Evolutionary conservation across 1,284 basidiomycete species (phyloP).

Genomic region (Malassezia caprae): DNA sequence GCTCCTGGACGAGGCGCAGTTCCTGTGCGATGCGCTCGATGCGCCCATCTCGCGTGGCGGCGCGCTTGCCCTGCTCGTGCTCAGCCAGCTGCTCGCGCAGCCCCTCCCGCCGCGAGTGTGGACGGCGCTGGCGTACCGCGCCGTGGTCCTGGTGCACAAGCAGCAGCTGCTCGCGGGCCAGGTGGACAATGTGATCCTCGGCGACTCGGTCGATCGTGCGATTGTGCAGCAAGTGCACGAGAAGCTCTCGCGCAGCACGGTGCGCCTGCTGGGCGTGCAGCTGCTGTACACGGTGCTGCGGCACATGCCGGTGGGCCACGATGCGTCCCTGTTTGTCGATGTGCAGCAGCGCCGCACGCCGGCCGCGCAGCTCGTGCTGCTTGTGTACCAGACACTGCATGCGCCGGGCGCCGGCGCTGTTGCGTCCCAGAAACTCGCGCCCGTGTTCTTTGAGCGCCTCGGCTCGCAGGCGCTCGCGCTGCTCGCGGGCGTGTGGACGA

Average conservation of each 20-base stretch:
- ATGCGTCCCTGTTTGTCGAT: slow-evolving; percentile 10
- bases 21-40: not conserved
- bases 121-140: slow-evolving; percentile 1
- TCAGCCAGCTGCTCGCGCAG: slow-evolving; percentile 7
- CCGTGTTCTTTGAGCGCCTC: slow-evolving; percentile 10
- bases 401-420: not conserved
- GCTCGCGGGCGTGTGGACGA: slow-evolving; percentile 12
- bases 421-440: slow-evolving; percentile 2
- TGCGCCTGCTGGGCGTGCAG: slow-evolving; percentile 10
- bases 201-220: not conserved
- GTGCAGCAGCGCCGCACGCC: slow-evolving; percentile 13
- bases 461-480: slow-evolving; percentile 1
- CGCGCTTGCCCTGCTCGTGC: slow-evolving; percentile 12
- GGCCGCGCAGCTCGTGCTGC: slow-evolving; percentile 9
- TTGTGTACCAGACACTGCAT: slow-evolving; percentile 13
- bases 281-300: slow-evolving; percentile 1
- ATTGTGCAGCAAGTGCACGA: not conserved
- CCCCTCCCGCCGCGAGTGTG: not conserved
- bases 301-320: slow-evolving; percentile 3
- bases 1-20: not conserved
- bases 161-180: slow-evolving; percentile 14
- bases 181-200: not conserved
- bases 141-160: not conserved
- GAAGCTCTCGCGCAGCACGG: slow-evolving; percentile 5
- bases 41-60: slow-evolving; percentile 3